Percentiles rank a stretch among this genome's conserved stretches.
These are phyloP conservation scores for Naganishia randhawae DNA, from an alignment of 768 basidiomycete genomes.

Conservation along the genomic window DNA sequence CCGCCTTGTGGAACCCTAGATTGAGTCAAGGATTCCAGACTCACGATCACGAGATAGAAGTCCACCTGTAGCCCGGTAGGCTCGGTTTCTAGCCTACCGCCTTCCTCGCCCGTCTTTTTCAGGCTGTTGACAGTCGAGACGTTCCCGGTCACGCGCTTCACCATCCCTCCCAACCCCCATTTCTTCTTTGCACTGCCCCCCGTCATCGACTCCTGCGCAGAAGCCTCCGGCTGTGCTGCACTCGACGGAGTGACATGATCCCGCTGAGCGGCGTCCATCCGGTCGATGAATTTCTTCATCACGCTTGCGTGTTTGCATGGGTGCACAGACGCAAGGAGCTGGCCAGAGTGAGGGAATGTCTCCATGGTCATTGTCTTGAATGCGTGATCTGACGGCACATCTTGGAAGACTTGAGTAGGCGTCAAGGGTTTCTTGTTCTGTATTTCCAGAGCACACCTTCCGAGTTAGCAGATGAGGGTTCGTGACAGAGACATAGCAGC, in stretches of 20 bases:
- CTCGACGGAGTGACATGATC: conserved; percentile 56
- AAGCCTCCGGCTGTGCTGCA: conserved; percentile 45
- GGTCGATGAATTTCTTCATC: conserved; percentile 99
- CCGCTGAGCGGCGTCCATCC: conserved; percentile 86
- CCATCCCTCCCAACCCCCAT: conserved; percentile 67
- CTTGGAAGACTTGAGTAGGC: conserved; percentile 89
- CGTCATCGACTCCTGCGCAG: conserved; percentile 37
- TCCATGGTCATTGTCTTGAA: conserved; percentile 99
- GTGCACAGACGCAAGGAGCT: conserved; percentile 82
- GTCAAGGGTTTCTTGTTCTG: conserved; percentile 85
- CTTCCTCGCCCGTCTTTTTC: conserved; percentile 47
- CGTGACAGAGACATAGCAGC: conserved; percentile 22
- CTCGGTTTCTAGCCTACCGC: conserved; percentile 58
- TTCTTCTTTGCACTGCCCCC: conserved; percentile 55
- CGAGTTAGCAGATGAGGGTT: not conserved
- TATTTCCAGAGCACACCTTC: not conserved
- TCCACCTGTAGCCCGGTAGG: conserved; percentile 89
- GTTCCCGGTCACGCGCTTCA: conserved; percentile 66
- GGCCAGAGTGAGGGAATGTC: conserved; percentile 86
- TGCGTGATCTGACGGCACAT: conserved; percentile 93
- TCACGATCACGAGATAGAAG: conserved; percentile 80
- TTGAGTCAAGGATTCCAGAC: conserved; percentile 8
- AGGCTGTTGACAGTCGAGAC: conserved; percentile 22
- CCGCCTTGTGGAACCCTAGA: not conserved
- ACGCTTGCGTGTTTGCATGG: conserved; percentile 98